Evolutionary conservation across 805 yeast species (phyloP).

Genomic region (Saccharomyces eubayanus): DNA sequence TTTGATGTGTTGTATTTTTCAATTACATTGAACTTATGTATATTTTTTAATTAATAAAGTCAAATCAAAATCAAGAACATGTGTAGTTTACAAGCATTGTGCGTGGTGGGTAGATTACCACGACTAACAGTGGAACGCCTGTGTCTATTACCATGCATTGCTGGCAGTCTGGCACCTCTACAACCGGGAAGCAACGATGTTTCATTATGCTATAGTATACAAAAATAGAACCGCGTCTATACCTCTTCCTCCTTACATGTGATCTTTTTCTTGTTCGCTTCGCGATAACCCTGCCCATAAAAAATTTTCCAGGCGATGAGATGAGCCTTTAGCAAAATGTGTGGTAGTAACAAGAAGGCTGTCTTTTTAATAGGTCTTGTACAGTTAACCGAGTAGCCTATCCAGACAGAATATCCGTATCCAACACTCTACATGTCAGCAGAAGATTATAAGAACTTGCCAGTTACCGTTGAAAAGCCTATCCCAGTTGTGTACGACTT

Average conservation of each 20-base stretch:
- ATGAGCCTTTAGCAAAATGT: background rate
- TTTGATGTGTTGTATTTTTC: background rate
- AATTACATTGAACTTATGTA: background rate
- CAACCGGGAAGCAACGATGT: background rate
- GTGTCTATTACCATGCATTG: background rate
- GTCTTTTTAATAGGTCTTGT: background rate
- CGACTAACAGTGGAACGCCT: background rate
- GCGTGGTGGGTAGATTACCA: background rate
- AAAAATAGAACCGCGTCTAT: background rate
- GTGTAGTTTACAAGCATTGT: background rate
- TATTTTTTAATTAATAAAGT: background rate
- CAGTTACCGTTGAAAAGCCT: slow-evolving; percentile 83
- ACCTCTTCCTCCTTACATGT: background rate
- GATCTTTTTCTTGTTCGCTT: background rate
- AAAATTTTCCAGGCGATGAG: background rate
- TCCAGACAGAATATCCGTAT: background rate
- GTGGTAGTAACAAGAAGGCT: background rate
- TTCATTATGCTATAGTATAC: background rate
- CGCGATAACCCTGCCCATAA: background rate
- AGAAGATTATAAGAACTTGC: slow-evolving; percentile 30
- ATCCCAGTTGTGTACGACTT: slow-evolving; percentile 85
- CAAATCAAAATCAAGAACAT: background rate
- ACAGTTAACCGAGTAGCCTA: background rate
- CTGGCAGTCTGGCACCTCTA: background rate
- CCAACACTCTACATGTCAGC: slow-evolving; percentile 11